Base-by-base conservation (phyloP, 2,329 filamentous ascomycete species). In the Tolypocladium nubicola region DNA sequence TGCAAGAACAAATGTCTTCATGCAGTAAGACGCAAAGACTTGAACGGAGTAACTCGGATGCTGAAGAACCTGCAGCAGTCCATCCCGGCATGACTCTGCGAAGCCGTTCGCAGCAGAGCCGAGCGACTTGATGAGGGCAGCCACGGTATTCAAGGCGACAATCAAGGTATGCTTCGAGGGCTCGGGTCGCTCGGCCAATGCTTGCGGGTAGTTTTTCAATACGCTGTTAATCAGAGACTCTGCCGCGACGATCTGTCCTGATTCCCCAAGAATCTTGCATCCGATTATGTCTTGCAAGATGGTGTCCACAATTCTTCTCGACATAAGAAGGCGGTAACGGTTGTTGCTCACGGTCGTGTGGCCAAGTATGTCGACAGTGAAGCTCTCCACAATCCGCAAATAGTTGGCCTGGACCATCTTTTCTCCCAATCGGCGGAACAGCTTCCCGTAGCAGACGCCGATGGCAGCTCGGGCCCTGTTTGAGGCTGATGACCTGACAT, bases 21-120 rank as follows among this genome's bases (percentile, higher is more conserved):
- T 77, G 67, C 91, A 96, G 60, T 89, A 83, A 5, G 94, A 90
- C 1, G 90, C 87, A 65, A 94, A 88, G 3, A 97, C 85, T 68
- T 99, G 94, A 2, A 99, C 94, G 5, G 91, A 94, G 71, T 97
- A 97, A 72, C 90, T 97, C 0, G 92, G 90, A 71, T 99, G 94
- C 65, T 96, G 90, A 33, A 97, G 77, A 7, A 96, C 89, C 69
- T 97, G 91, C 43, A 97, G 77, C 38, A 99, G 76, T 4, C 88
- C 88, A 70, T 99, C 94, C 54, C 93, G 84, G 68, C 90, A 96
- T 16, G 80, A 70, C 61, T 99, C 95, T 9, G 90, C 88, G 64
- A 97, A 85, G 56, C 77, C 78, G 60, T 86, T 89, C 39, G 89
- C 82, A 2, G 92, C 92, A 23, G 93, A 93, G 4, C 92, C 93